Conservation (phyloP, 768 basidiomycete species). For the Filobasidium wieringae region DNA sequence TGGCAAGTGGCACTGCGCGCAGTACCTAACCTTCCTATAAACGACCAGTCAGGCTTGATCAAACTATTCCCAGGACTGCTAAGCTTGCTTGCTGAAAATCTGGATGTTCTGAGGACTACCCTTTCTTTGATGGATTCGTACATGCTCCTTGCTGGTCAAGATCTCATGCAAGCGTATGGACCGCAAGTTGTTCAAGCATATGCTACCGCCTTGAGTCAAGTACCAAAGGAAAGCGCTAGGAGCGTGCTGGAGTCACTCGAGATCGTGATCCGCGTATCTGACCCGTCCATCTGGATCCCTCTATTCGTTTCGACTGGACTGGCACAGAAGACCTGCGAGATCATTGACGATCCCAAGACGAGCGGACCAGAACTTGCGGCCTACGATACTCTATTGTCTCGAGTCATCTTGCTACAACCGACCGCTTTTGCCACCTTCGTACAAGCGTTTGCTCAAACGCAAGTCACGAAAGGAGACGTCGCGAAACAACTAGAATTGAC, state of each 20-base stretch:
- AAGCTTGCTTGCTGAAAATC: constrained; percentile 25
- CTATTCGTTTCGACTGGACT: constrained; percentile 25
- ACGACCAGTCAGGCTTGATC: constrained; percentile 24
- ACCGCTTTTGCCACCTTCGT: constrained; percentile 27
- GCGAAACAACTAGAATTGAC: constrained; percentile 29
- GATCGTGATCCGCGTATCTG: constrained; percentile 19
- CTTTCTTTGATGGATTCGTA: constrained; percentile 34
- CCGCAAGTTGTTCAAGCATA: constrained; percentile 17
- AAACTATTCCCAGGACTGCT: constrained; percentile 29
- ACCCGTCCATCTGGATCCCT: constrained; percentile 20
- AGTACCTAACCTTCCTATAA: constrained; percentile 23
- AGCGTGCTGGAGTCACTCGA: constrained; percentile 24
- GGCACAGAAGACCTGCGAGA: constrained; percentile 26
- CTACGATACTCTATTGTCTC: constrained; percentile 27
- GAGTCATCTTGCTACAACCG: constrained; percentile 31
- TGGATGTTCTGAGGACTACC: constrained; percentile 23
- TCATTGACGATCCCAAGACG: constrained; percentile 36
- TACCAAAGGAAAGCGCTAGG: constrained; percentile 20
- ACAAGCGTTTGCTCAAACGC: constrained; percentile 2
- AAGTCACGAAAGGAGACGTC: constrained; percentile 10
- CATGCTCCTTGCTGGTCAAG: constrained; percentile 28
- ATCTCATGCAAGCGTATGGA: constrained; percentile 17
- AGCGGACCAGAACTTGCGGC: constrained; percentile 31
- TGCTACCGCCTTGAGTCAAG: constrained; percentile 16
- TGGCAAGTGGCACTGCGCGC: constrained; percentile 34